Evolutionary conservation across 192 early-diverging fungal genomes (phyloP).

Genomic region (Linnemannia schmuckeri): DNA sequence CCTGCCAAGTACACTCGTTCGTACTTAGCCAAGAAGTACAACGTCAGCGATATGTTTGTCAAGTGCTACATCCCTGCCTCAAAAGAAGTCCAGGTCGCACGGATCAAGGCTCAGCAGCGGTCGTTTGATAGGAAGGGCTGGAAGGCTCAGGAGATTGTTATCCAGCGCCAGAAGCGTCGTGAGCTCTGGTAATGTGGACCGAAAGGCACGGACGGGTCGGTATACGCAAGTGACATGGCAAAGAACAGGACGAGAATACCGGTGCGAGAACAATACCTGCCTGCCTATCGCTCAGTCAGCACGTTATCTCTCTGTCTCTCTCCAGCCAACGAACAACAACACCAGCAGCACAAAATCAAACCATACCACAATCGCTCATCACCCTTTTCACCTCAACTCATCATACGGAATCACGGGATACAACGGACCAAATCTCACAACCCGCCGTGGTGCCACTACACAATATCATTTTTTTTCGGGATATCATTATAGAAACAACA

Average conservation of each 20-base stretch:
- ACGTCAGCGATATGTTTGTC: constrained; percentile 54
- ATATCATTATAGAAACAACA: not conserved
- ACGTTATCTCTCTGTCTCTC: too few relatives aligned
- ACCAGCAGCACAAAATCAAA: too few relatives aligned
- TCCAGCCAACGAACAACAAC: too few relatives aligned
- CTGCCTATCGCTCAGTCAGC: too few relatives aligned
- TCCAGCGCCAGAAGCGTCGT: constrained; percentile 55
- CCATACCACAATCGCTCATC: too few relatives aligned
- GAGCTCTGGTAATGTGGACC: constrained; percentile 31
- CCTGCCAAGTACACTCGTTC: constrained; percentile 52
- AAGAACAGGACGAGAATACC: not conserved
- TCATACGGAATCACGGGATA: too few relatives aligned
- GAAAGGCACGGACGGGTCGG: not conserved
- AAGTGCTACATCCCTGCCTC: constrained; percentile 49
- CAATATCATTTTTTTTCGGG: constrained; percentile 1
- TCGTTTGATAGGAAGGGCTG: constrained; percentile 48
- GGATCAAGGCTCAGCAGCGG: constrained; percentile 42
- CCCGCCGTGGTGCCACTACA: not conserved
- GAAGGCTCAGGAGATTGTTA: constrained; percentile 48
- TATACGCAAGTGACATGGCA: not conserved
- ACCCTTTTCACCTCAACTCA: too few relatives aligned
- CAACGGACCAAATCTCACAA: too few relatives aligned
- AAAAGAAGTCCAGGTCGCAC: constrained; percentile 47
- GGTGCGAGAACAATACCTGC: not conserved
- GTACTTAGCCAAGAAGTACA: constrained; percentile 51